phyloP scores from a whole-genome alignment of 768 basidiomycete genomes.

The Chiua virens region DNA sequence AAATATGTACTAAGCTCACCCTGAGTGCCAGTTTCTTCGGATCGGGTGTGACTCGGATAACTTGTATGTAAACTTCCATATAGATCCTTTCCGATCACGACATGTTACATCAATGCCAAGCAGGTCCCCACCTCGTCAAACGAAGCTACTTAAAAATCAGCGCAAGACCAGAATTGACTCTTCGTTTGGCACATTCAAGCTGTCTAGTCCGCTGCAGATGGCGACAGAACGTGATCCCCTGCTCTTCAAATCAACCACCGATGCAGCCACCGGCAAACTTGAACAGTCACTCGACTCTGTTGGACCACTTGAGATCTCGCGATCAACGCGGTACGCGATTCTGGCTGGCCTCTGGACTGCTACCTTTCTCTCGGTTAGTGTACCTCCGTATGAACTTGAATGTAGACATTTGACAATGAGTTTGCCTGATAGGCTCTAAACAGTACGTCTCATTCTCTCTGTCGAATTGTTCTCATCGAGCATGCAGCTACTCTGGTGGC shows the following conservation, averaged over 20 bases:
- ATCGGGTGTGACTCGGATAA: too few species aligned
- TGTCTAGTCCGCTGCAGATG: conserved; percentile 12
- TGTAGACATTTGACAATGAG: conserved; percentile 4
- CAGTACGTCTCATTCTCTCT: conserved; percentile 36
- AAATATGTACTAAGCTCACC: too few species aligned
- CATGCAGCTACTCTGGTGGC: conserved; percentile 69
- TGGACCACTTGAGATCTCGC: conserved; percentile 64
- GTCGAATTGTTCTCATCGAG: not conserved
- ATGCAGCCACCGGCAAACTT: too few species aligned
- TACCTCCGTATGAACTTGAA: not conserved
- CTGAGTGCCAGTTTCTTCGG: too few species aligned
- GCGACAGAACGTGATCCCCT: conserved; percentile 35
- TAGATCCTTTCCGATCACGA: too few species aligned
- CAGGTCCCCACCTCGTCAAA: too few species aligned
- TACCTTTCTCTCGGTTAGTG: conserved; percentile 69
- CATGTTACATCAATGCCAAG: too few species aligned
- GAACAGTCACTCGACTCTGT: not conserved
- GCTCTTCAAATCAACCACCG: conserved; percentile 7
- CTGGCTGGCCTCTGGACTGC: conserved; percentile 72
- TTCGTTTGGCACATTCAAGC: not conserved
- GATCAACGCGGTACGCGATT: conserved; percentile 59
- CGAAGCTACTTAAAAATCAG: too few species aligned
- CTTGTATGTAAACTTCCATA: too few species aligned
- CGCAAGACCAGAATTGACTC: too few species aligned
- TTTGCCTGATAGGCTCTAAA: conserved; percentile 44